Evolutionary conservation across 768 basidiomycete species (phyloP), one percentile per base, ranked within the genome.

Genomic region (Xanthoconium stramineum): DNA sequence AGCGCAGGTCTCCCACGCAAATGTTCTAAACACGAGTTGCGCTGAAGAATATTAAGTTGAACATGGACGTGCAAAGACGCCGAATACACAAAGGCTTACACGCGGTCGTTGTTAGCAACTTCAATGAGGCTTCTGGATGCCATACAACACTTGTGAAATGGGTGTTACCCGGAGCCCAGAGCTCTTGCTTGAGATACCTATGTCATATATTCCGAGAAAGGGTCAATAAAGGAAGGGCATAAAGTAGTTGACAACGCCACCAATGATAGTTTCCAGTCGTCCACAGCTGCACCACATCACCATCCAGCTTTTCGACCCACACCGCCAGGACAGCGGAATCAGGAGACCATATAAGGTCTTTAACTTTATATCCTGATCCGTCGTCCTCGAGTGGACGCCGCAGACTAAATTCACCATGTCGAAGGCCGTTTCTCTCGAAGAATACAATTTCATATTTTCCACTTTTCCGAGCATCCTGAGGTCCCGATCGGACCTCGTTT

Each of bases 221-320:
- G 29, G 50, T 63, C 43, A 60, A 53, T 29, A 36, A 30, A n/a
- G 46, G 44, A 42, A 50, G 52, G n/a, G 13, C 49, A 12, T 36
- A 11, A 14, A 33, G 46, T 5, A 37, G 53, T 8, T 3, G 36
- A 30, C 12, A 32, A 29, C 63, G 67, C 28, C 61, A 89, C 93
- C 97, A 98, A 67, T 98, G 88, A 70, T 97, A 98, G 67, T 99
- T 99, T 32, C 90, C 86, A 8, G 81, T 91, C 1, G 92, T 89
- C 94, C 94, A 99, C 1, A 98, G 75, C 74, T 99, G 97, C 17
- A 98, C 92, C 87, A 68, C 74, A 71, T 98, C 91, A 3, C 80
- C 81, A 10, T 77, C 75, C 36, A 83, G 77, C 32, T 79, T 73
- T 66, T 89, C 86, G 33, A 94, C 77, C 93, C 94, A 98, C 1